phyloP scores from a whole-genome alignment of 1,139 yeast species.

The Diutina scorzettiae region DNA sequence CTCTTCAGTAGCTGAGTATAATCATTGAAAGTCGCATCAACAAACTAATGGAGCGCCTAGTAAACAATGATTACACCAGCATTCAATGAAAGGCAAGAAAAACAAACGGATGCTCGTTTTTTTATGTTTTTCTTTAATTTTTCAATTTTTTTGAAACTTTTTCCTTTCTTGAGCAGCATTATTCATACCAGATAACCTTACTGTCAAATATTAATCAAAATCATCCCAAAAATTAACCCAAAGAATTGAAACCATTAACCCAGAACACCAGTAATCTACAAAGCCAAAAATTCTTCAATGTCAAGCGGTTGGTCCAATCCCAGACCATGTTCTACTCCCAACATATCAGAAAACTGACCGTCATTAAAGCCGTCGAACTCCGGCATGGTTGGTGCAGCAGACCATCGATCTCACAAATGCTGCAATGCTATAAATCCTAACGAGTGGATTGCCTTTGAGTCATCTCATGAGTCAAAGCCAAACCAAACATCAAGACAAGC shows the following conservation, averaged over 20 bases:
- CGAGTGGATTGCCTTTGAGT: no score
- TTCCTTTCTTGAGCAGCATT: constrained; percentile 1
- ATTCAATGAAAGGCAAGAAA: constrained; percentile 1
- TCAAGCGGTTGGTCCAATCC: constrained; percentile 10
- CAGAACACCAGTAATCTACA: constrained; percentile 9
- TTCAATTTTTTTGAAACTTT: neutral
- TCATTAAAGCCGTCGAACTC: constrained; percentile 12
- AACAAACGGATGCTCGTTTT: constrained; percentile 6
- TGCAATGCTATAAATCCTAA: constrained; percentile 26
- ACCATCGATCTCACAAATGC: constrained; percentile 19
- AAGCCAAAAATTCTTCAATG: constrained; percentile 20
- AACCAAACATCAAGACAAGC: constrained; percentile 25
- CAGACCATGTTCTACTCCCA: constrained; percentile 8
- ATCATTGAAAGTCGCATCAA: constrained; percentile 5
- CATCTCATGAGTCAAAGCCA: no score
- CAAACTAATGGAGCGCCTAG: constrained; percentile 6
- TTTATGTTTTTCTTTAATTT: neutral
- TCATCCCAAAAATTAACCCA: constrained; percentile 6
- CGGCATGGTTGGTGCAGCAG: constrained; percentile 33
- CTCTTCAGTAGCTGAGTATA: neutral
- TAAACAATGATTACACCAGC: neutral
- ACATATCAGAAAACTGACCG: constrained; percentile 11
- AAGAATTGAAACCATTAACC: constrained; percentile 3
- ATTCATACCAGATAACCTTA: no score
- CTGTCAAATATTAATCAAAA: no score